These are phyloP conservation scores for Stevia rebaudiana DNA, from an alignment of 140 eudicot genomes.

Conservation along the genomic window DNA sequence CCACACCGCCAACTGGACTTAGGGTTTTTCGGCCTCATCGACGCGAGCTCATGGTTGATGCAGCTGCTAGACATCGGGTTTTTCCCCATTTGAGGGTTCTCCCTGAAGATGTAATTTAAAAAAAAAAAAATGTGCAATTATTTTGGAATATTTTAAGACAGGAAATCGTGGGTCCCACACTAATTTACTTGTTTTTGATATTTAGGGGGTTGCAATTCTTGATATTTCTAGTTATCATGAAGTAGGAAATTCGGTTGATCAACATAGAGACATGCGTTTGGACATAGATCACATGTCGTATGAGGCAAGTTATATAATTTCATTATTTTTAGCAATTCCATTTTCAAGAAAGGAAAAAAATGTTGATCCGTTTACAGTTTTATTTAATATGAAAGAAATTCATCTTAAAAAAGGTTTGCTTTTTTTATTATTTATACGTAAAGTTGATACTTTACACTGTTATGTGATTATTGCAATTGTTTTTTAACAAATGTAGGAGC, in stretches of 20 bases:
- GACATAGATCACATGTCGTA: slow-evolving; percentile 99
- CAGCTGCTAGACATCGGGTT: slow-evolving; percentile 52
- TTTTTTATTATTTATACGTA: background rate
- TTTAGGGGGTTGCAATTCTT: slow-evolving; percentile 73
- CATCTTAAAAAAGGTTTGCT: background rate
- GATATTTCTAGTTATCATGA: slow-evolving; percentile 67
- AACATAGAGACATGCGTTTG: slow-evolving; percentile 89
- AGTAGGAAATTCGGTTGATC: slow-evolving; percentile 58
- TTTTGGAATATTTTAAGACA: background rate
- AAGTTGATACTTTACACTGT: background rate
- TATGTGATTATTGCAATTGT: slow-evolving; percentile 21
- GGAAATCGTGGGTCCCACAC: background rate
- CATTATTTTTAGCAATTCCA: slow-evolving; percentile 4
- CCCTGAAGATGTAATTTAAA: slow-evolving; percentile 64
- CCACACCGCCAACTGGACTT: slow-evolving; percentile 52
- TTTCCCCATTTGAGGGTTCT: slow-evolving; percentile 74
- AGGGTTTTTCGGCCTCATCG: slow-evolving; percentile 62
- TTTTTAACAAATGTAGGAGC: slow-evolving; percentile 50
- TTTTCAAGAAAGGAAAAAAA: slow-evolving; percentile 1
- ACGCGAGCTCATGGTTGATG: slow-evolving; percentile 47
- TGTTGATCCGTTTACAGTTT: background rate
- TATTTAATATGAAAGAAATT: background rate
- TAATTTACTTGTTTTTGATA: slow-evolving; percentile 10
- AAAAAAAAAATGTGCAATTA: background rate
- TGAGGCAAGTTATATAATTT: slow-evolving; percentile 52